Evolutionary conservation across 441 rosid genomes (phyloP).

Genomic region (Populus hybrid): DNA sequence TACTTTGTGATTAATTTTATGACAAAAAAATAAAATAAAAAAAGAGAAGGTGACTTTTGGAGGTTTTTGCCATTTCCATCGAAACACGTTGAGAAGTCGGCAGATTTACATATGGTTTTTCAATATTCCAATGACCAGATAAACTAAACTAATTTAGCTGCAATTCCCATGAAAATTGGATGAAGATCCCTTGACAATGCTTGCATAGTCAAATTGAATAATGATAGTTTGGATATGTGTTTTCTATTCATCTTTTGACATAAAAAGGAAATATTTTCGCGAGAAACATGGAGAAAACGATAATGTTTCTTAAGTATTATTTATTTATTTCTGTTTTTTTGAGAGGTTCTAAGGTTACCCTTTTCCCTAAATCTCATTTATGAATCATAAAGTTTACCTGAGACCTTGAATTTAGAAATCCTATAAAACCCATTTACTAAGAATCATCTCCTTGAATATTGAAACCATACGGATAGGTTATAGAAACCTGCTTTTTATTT

Average conservation of each 20-base stretch:
- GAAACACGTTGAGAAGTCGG: not conserved
- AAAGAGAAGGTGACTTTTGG: not conserved
- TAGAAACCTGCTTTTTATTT: no score
- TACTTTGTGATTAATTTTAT: not conserved
- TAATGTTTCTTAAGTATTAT: not conserved
- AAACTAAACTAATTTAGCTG: not conserved
- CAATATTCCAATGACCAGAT: not conserved
- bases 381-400: not conserved
- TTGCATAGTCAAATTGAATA: not conserved
- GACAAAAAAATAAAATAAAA: no score
- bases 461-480: no score
- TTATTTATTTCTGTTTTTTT: no score
- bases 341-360: not conserved
- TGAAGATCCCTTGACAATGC: not conserved
- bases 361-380: not conserved
- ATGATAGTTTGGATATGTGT: not conserved
- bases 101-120: not conserved
- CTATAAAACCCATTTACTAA: no score
- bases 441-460: no score
- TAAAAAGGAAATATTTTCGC: not conserved
- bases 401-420: not conserved
- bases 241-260: not conserved
- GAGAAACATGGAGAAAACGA: not conserved
- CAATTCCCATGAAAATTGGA: not conserved
- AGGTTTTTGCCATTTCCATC: not conserved